Conservation (phyloP, 352 stramenopile genomes). For the Phytophthora rubi region DNA sequence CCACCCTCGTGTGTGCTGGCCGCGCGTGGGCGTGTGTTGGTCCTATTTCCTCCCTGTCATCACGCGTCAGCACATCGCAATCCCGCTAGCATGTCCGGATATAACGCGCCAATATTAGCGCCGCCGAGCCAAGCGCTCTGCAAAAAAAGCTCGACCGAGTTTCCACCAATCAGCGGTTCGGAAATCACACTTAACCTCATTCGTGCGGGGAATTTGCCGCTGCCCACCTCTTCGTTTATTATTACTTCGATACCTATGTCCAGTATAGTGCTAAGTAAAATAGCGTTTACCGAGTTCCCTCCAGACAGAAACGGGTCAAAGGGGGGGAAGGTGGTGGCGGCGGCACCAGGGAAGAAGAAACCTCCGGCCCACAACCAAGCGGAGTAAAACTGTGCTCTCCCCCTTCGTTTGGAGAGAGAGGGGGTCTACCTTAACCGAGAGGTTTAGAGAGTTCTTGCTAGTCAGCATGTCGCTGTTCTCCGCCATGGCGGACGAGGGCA, state of each 20-base stretch:
- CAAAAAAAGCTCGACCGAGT: constrained; percentile 22
- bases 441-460: constrained; percentile 7
- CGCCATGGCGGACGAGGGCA: constrained; percentile 79
- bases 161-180: constrained; percentile 20
- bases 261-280: not conserved
- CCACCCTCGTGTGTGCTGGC: too few species aligned
- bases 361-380: constrained; percentile 30
- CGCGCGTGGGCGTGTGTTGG: too few species aligned
- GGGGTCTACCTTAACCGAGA: not conserved
- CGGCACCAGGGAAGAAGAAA: constrained; percentile 43
- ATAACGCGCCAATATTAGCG: constrained; percentile 18
- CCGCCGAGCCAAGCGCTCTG: constrained; percentile 6
- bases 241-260: not conserved
- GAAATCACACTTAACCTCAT: constrained; percentile 13
- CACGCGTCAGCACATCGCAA: constrained; percentile 33
- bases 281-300: not conserved
- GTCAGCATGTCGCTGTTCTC: constrained; percentile 83
- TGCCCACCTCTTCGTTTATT: constrained; percentile 6
- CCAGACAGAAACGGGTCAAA: constrained; percentile 33
- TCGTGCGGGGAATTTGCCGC: constrained; percentile 25
- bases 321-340: constrained; percentile 30
- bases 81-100: constrained; percentile 17
- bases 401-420: constrained; percentile 1
- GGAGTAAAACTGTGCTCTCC: constrained; percentile 18
- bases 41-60: not conserved